Evolutionary conservation across 2,329 filamentous ascomycete genomes (phyloP), one percentile per base, ranked within the genome.

Genomic region (Alternaria alternata): DNA sequence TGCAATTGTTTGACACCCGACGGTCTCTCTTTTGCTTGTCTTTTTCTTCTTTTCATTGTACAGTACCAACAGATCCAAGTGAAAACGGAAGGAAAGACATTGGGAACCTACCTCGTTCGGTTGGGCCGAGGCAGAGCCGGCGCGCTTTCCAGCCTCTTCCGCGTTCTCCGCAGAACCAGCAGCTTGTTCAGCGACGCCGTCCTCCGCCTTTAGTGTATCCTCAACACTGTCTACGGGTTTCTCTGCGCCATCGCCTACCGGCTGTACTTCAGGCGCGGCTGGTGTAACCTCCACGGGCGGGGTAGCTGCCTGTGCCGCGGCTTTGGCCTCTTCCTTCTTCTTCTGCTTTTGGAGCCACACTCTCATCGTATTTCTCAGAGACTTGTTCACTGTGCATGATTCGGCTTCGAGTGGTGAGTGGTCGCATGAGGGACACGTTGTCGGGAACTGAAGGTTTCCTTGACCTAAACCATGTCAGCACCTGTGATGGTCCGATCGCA

Each of bases 311-410:
- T 75, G 70, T 22, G 73, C 66, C 6, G 76, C 72, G 26, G 65
- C 68, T 56, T 76, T 78, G 18, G 69, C 71, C 34, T 75, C 74
- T 54, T 76, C 75, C 74, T 82, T 77, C 63, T 80, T 79, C 80
- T 96, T 96, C 84, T 96, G 96, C 78, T 96, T 96, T 72, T 94
- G 91, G 49, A 99, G 81, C 74, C 96, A 99, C 12, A 95, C 92
- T 69, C 92, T 91, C 67, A 98, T 90, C 2, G 95, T 99, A 26
- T 92, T 95, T 67, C 95, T 90, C n/a, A 98, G 83, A 28, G 91
- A 89, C 77, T 97, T 97, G 78, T 96, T 92, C 2, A 92, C 88
- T 63, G 91, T 93, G 83, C 94, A 97, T 67, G 95, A 90, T 61
- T 92, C 91, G 47, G 90, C 87, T 28, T 93, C 92, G 60, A 99